phyloP scores from a whole-genome alignment of 768 basidiomycete genomes.

The Kwoniella sp. region DNA sequence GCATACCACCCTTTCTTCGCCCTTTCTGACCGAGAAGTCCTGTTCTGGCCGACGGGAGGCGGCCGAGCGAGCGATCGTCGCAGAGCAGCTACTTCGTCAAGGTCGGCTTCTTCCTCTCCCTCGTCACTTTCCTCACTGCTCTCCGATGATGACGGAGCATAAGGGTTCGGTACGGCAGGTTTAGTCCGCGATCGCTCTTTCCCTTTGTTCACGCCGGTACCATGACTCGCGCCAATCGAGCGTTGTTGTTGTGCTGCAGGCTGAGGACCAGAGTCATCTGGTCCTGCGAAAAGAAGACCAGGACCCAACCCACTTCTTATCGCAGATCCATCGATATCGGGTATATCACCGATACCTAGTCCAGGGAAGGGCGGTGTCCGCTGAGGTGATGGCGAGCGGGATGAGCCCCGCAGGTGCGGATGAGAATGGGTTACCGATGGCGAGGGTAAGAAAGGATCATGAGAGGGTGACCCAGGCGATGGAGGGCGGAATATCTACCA shows the following conservation, averaged over 20 bases:
- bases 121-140: constrained; percentile 33
- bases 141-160: constrained; percentile 35
- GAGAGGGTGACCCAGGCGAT: constrained; percentile 38
- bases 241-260: neutral
- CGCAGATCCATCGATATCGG: constrained; percentile 35
- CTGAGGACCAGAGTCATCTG: neutral
- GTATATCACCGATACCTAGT: constrained; percentile 41
- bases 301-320: constrained; percentile 30
- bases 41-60: neutral
- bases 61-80: constrained; percentile 28
- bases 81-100: constrained; percentile 41
- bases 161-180: constrained; percentile 39
- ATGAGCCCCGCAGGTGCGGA: constrained; percentile 41
- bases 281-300: constrained; percentile 31
- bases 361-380: constrained; percentile 47
- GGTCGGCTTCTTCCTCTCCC: constrained; percentile 28
- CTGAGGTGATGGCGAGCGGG: constrained; percentile 34
- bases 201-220: neutral
- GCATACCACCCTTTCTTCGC: constrained; percentile 53
- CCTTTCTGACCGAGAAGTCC: constrained; percentile 23
- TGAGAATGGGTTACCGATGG: constrained; percentile 40
- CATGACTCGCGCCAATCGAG: neutral
- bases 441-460: constrained; percentile 47
- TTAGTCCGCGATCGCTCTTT: constrained; percentile 19
- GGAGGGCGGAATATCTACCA: constrained; percentile 42